phyloP scores from a whole-genome alignment of 371 early-diverging fungal genomes.

The Syncephalastrum monosporum region DNA sequence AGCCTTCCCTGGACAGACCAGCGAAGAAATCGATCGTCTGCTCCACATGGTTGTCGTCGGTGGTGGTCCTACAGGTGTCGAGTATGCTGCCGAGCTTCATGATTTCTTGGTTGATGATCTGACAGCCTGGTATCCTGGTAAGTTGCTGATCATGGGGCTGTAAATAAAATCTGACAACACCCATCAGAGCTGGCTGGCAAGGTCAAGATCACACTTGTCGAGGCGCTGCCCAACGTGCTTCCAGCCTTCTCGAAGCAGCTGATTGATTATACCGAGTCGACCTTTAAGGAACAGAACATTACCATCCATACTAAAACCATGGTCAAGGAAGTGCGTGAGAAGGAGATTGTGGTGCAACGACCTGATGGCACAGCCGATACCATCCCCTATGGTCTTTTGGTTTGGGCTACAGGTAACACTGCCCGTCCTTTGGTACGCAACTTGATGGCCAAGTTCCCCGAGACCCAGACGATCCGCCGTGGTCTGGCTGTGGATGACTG shows the following conservation, averaged over 20 bases:
- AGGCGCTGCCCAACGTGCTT: constrained; percentile 85
- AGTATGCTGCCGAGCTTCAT: constrained; percentile 93
- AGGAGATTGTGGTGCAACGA: constrained; percentile 76
- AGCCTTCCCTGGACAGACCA: constrained; percentile 74
- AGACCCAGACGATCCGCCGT: constrained; percentile 74
- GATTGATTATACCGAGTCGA: constrained; percentile 88
- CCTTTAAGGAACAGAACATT: constrained; percentile 85
- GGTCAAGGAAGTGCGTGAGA: constrained; percentile 86
- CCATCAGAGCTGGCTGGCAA: constrained; percentile 67
- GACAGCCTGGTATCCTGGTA: constrained; percentile 79
- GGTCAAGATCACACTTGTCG: constrained; percentile 87
- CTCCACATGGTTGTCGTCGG: constrained; percentile 96
- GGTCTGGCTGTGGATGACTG: constrained; percentile 86
- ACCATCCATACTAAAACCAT: constrained; percentile 83
- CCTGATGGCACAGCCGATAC: constrained; percentile 61
- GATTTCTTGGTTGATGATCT: constrained; percentile 90
- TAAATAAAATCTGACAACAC: constrained; percentile 1
- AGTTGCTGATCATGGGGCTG: constrained; percentile 9
- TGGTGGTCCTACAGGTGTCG: constrained; percentile 95
- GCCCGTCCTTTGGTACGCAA: constrained; percentile 75
- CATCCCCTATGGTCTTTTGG: constrained; percentile 87
- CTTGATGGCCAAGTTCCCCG: constrained; percentile 70
- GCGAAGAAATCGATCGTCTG: constrained; percentile 80
- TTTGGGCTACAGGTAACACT: constrained; percentile 97
- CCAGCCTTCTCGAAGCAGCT: constrained; percentile 88